phyloP scores from a whole-genome alignment of 257 asterid species.

The Coffea eugenioides region DNA sequence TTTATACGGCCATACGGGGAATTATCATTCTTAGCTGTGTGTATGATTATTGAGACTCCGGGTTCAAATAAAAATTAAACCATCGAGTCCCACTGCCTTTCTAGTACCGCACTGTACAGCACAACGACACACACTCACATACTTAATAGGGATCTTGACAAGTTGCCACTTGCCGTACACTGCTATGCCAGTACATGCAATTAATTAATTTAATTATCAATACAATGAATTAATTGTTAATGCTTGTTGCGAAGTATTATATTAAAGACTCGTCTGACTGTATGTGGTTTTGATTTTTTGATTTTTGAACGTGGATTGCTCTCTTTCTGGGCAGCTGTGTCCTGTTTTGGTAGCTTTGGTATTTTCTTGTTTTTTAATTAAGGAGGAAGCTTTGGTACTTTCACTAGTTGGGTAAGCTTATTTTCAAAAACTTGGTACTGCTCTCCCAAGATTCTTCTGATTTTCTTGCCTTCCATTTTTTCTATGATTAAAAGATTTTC shows the following conservation, averaged over 20 bases:
- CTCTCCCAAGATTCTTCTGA: constrained; percentile 22
- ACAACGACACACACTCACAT: not conserved
- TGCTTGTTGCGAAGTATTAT: not conserved
- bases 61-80: too few relatives aligned
- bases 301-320: constrained; percentile 43
- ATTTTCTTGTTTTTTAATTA: too few relatives aligned
- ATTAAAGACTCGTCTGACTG: constrained; percentile 27
- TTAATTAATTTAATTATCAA: not conserved
- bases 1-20: too few relatives aligned
- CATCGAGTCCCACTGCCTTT: constrained; percentile 2
- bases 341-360: constrained; percentile 26
- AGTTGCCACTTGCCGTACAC: constrained; percentile 1
- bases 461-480: constrained; percentile 11
- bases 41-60: not conserved
- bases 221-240: not conserved
- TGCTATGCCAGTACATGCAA: not conserved
- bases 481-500: constrained; percentile 14
- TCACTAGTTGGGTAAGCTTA: constrained; percentile 21
- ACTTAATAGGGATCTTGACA: not conserved
- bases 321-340: constrained; percentile 15
- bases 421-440: constrained; percentile 18
- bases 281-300: constrained; percentile 11
- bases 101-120: not conserved
- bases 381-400: constrained; percentile 7
- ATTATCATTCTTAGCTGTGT: too few relatives aligned